Percentiles rank a stretch among this genome's conserved stretches.
Conservation (phyloP, 225 moss, liverwort and hornwort genomes). For the Ulota crispa region DNA sequence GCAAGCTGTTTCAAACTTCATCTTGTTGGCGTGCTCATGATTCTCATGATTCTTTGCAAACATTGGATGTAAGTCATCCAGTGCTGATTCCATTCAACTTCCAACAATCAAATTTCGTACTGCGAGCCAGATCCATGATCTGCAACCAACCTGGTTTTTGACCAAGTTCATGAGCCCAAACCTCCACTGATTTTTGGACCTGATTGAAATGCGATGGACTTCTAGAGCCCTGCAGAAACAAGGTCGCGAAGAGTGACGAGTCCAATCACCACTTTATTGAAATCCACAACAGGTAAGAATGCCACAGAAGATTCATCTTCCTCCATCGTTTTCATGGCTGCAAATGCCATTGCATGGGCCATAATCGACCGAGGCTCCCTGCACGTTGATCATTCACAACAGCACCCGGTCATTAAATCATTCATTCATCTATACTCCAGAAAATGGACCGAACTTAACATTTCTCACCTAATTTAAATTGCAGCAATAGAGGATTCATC, state of each 20-base stretch:
- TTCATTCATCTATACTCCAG: neutral
- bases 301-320: slow-evolving; percentile 61
- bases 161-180: neutral
- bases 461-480: neutral
- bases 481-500: neutral
- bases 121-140: neutral
- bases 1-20: too few relatives aligned
- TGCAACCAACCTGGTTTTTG: neutral
- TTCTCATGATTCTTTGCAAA: too few relatives aligned
- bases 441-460: neutral
- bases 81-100: too few relatives aligned
- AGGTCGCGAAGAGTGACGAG: slow-evolving; percentile 74
- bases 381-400: slow-evolving; percentile 21
- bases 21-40: too few relatives aligned
- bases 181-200: neutral
- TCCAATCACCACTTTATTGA: slow-evolving; percentile 65
- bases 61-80: too few relatives aligned
- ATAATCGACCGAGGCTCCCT: slow-evolving; percentile 63
- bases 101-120: neutral
- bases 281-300: slow-evolving; percentile 75
- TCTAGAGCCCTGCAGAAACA: slow-evolving; percentile 70
- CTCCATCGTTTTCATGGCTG: slow-evolving; percentile 81
- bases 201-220: neutral
- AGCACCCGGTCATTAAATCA: neutral
- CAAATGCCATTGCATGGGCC: slow-evolving; percentile 72